Conservation (phyloP, 306 rosid species). For the Prunus salicina region DNA sequence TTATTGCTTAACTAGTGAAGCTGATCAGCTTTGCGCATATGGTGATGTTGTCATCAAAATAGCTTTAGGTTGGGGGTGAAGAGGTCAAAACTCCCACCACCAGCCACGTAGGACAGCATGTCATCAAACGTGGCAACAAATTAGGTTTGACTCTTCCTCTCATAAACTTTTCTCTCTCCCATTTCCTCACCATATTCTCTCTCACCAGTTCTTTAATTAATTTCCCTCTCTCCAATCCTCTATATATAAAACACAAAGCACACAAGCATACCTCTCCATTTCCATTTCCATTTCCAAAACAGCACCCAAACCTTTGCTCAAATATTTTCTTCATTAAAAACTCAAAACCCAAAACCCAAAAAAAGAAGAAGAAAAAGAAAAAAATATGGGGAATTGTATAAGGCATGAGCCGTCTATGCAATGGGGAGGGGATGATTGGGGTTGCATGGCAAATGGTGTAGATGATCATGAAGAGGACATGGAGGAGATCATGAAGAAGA, state of each 20-base stretch:
- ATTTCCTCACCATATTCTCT: background rate
- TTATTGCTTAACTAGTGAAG: background rate
- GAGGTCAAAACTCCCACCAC: constrained; percentile 18
- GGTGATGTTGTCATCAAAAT: background rate
- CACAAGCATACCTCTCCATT: background rate
- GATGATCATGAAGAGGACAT: background rate
- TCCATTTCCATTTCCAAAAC: background rate
- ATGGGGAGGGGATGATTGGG: constrained; percentile 51
- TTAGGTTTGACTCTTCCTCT: constrained; percentile 36
- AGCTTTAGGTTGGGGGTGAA: constrained; percentile 4
- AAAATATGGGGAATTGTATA: constrained; percentile 76
- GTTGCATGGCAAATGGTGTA: constrained; percentile 3
- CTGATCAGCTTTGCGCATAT: background rate
- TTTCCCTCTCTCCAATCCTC: background rate
- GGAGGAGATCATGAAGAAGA: background rate
- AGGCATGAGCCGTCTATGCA: constrained; percentile 38
- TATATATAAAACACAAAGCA: background rate
- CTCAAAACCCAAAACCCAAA: too few species aligned
- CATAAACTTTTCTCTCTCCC: background rate
- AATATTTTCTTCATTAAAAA: background rate
- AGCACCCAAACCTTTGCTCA: background rate
- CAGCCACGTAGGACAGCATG: constrained; percentile 34
- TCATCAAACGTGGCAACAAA: constrained; percentile 33
- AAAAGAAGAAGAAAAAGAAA: background rate
- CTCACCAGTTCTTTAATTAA: background rate